Base-by-base conservation (phyloP, 1,284 basidiomycete species). In the Cryptococcus sp. region DNA sequence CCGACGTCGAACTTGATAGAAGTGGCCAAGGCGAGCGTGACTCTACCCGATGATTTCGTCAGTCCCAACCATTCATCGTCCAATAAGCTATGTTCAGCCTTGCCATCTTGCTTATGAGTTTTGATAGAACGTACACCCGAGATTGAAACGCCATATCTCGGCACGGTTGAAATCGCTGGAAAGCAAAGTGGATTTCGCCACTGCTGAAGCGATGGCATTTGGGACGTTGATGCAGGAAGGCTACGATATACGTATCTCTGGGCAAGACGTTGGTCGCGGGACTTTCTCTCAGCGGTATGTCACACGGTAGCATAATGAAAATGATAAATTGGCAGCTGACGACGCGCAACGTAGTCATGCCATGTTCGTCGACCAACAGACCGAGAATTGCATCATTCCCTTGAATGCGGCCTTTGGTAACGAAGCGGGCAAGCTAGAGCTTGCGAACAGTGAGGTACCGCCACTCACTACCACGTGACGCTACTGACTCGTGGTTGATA, bases 221-320 rank as follows among this genome's bases (percentile, higher is more conserved):
- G 92, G 92, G 0, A 85, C 89, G 1, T 81, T 93, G 41, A 84
- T 94, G 84, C 76, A 84, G 11, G 88, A 91, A 57, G 90, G 89
- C 1, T 84, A 81, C 62, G 87, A 93, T 70, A 83, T 94, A 16
- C 84, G 91, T 16, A 89, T 94, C 45, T 91, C 89, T 8, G 91
- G 92, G 3, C 91, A 95, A 75, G 92, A 94, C 70, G 90, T 92
- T 0, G 92, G 91, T 0, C 78, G 91, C 41, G 91, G 91, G 1
- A 94, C 90, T 3, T 94, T 94, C 77, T 91, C 89, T 64, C 91
- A 94, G 63, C 83, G 91, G 85, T 85, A 52, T 51, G 80, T 62
- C 1, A 13, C 30, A 19, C 4, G 27, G 23, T 17, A 16, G 15
- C 17, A 48, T 19, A 8, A 4, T 45, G 16, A 22, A 11, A 3